These are phyloP conservation scores for Malassezia equina DNA, from an alignment of 1,284 basidiomycete genomes.

Conservation along the genomic window DNA sequence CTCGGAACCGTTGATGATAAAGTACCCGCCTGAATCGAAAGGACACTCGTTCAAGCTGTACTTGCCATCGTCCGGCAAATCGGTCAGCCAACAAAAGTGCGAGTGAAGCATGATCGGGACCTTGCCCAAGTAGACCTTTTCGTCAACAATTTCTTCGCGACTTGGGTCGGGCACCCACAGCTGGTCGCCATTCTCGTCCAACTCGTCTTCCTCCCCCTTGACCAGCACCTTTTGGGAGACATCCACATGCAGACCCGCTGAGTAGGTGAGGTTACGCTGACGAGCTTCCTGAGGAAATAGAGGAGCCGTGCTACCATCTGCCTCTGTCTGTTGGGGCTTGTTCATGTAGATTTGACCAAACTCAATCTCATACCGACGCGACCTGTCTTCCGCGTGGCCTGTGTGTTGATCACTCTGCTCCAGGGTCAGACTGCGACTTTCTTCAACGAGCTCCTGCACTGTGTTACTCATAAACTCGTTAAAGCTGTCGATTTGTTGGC, in stretches of 20 bases:
- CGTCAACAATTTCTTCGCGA: slow-evolving; percentile 56
- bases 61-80: slow-evolving; percentile 66
- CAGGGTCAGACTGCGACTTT: slow-evolving; percentile 81
- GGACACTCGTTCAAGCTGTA: slow-evolving; percentile 94
- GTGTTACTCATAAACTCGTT: slow-evolving; percentile 99
- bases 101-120: slow-evolving; percentile 97
- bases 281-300: slow-evolving; percentile 97
- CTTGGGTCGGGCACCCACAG: slow-evolving; percentile 61
- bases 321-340: slow-evolving; percentile 83
- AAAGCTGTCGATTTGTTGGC: slow-evolving; percentile 95
- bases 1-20: slow-evolving; percentile 98
- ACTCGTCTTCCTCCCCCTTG: slow-evolving; percentile 64
- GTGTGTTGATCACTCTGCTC: slow-evolving; percentile 95
- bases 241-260: slow-evolving; percentile 90
- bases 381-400: slow-evolving; percentile 52
- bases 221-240: slow-evolving; percentile 77
- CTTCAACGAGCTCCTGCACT: slow-evolving; percentile 99
- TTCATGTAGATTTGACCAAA: slow-evolving; percentile 97
- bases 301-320: slow-evolving; percentile 82
- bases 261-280: slow-evolving; percentile 85
- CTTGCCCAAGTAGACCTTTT: slow-evolving; percentile 93
- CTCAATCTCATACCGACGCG: slow-evolving; percentile 86
- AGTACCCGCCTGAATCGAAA: slow-evolving; percentile 88
- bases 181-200: slow-evolving; percentile 60
- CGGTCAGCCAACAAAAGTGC: slow-evolving; percentile 82